Percentiles rank a stretch among this genome's conserved stretches.
phyloP scores from a whole-genome alignment of 768 basidiomycete species.

The Hericium coralloides region DNA sequence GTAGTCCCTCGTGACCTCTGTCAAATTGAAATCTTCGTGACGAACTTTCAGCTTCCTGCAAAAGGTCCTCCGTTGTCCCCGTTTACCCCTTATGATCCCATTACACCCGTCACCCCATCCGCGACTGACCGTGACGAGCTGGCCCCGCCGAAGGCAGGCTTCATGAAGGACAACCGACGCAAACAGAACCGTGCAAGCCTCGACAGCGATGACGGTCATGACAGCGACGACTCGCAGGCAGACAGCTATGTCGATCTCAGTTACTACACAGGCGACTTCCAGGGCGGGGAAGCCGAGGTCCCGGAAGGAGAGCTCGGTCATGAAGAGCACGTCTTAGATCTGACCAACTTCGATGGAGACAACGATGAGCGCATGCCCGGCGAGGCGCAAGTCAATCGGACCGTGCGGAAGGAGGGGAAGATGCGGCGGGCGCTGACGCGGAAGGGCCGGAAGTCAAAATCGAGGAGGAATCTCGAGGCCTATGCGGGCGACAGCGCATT shows the following conservation, averaged over 20 bases:
- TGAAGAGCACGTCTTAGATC: constrained; percentile 47
- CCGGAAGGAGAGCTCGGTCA: constrained; percentile 30
- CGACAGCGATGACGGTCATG: constrained; percentile 21
- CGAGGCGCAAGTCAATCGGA: constrained; percentile 42
- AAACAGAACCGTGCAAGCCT: not conserved
- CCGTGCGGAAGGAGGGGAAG: constrained; percentile 53
- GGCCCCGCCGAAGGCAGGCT: not conserved
- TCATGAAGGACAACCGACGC: not conserved
- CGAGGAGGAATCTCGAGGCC: not conserved
- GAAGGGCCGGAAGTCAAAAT: constrained; percentile 13
- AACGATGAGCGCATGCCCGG: constrained; percentile 48
- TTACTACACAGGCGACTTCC: constrained; percentile 30
- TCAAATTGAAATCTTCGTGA: constrained; percentile 69
- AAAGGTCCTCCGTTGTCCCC: constrained; percentile 2
- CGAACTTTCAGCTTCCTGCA: constrained; percentile 35
- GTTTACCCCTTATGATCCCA: not conserved
- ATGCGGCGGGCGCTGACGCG: constrained; percentile 42
- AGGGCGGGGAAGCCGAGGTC: constrained; percentile 15
- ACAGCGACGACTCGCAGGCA: constrained; percentile 18
- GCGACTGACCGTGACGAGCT: not conserved
- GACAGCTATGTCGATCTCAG: constrained; percentile 32
- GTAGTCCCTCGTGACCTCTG: constrained; percentile 40
- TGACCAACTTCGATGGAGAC: constrained; percentile 77
- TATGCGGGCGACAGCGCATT: not conserved
- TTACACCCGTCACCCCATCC: not conserved